Evolutionary conservation across 2,329 filamentous ascomycete genomes (phyloP).

Genomic region (Nothophoma quercina): DNA sequence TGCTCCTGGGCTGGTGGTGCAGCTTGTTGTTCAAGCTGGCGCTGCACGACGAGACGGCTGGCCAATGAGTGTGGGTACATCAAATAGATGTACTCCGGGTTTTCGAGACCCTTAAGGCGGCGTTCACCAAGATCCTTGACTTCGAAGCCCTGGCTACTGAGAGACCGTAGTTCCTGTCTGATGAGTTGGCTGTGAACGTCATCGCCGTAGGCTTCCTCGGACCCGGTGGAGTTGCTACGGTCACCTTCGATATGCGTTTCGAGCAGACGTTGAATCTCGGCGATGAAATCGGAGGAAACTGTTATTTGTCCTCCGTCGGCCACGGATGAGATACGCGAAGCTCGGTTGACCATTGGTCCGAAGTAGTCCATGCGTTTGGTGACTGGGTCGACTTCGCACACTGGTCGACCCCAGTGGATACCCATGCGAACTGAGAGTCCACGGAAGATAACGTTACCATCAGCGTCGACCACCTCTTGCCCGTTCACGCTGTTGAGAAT

Average conservation of each 20-base stretch:
- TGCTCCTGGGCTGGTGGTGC: conserved; percentile 47
- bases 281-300: conserved; percentile 95
- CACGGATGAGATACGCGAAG: conserved; percentile 89
- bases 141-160: conserved; percentile 92
- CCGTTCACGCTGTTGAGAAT: conserved; percentile 87
- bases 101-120: conserved; percentile 96
- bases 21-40: conserved; percentile 56
- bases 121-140: conserved; percentile 96
- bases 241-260: conserved; percentile 90
- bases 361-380: conserved; percentile 99
- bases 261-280: conserved; percentile 89
- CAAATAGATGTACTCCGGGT: conserved; percentile 93
- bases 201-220: conserved; percentile 78
- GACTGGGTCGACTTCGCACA: conserved; percentile 94
- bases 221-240: conserved; percentile 70
- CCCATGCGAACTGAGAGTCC: conserved; percentile 97
- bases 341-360: conserved; percentile 98
- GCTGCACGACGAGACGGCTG: conserved; percentile 77
- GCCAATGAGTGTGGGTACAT: conserved; percentile 91
- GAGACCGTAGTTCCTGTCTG: conserved; percentile 82
- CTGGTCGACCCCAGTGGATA: conserved; percentile 92
- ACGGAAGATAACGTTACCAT: conserved; percentile 89
- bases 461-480: conserved; percentile 81
- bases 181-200: conserved; percentile 79
- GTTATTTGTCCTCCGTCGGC: conserved; percentile 97